Base-by-base conservation (phyloP, 257 asterid genomes). In the Coffea canephora region DNA sequence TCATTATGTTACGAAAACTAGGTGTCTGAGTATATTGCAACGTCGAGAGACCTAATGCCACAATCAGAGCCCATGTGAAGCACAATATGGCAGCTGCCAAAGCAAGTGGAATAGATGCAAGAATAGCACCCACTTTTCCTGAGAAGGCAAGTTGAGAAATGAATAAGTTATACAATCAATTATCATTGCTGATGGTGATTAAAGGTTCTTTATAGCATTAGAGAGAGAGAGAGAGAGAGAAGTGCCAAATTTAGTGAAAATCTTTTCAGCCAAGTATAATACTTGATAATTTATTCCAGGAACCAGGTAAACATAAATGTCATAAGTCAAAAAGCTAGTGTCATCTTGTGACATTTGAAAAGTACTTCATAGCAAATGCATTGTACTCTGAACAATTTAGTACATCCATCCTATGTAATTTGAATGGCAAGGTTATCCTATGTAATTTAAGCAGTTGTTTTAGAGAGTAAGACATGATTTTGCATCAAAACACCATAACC, bases 101-200 rank as follows among this genome's bases (percentile, higher is more conserved):
- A 68, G 99, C 97, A 87, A 86, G 96, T 41, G 99, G 99, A 83
- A 94, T 92, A 65, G 98, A 92, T 80, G 99, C 98, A 82, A 96
- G 95, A 77, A 96, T 88, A 50, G 98, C 99, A 18, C 99, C 98
- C 45, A 94, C 86, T 90, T 96, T 96, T 67, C 99, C 98, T 94
- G 82, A 71, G 81, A 82, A 73, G 54, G 65, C 71, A 76, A 78
- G 79, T 65, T 68, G 68, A 69, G 62, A 76, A 84, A 45, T 77
- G 45, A 59, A 39, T 6, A 62, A 80, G 78, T 64, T 9, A 64
- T 57, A 74, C 10, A 61, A 27, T 68, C 19, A 66, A 65, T 36
- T 69, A n/a, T 54, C 45, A 15, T 77, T 50, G 39, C 49, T 19
- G 36, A 59, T 54, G 2, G 13, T 19, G 34, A 74, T 23, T 52